phyloP scores from a whole-genome alignment of 108 stramenopile species.

The Hondaea fermentalgiana region DNA sequence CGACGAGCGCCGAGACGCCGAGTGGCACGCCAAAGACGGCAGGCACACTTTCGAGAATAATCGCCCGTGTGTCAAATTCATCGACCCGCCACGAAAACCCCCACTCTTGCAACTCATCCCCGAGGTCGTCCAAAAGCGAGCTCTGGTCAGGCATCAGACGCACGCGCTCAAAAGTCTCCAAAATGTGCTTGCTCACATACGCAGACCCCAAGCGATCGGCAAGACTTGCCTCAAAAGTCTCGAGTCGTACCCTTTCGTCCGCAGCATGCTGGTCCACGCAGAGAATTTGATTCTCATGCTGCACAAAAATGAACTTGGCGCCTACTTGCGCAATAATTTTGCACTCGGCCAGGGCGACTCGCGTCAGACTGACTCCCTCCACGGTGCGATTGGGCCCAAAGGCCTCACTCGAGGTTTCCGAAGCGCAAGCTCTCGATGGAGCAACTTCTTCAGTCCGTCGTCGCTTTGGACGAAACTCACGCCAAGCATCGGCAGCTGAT shows the following conservation, averaged over 20 bases:
- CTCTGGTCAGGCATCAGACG: not conserved
- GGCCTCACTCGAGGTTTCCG: not conserved
- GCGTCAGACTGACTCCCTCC: not conserved
- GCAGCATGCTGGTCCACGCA: conserved; percentile 25
- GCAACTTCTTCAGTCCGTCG: not conserved
- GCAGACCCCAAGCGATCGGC: not conserved
- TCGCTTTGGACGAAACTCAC: not conserved
- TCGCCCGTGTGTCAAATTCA: not conserved
- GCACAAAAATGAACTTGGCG: not conserved
- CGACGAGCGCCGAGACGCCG: not conserved
- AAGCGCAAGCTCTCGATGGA: not conserved
- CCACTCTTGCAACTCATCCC: not conserved
- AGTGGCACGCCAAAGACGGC: not conserved
- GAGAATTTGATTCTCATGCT: not conserved
- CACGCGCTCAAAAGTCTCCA: not conserved
- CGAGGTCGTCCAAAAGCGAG: not conserved
- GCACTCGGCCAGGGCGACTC: not conserved
- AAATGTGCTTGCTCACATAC: not conserved
- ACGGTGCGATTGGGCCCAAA: not conserved
- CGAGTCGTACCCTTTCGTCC: conserved; percentile 8
- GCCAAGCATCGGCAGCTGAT: not conserved
- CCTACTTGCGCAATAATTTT: not conserved
- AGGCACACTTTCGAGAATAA: not conserved
- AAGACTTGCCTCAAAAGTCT: not conserved
- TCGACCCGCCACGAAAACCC: not conserved